A percentile compares a stretch with the other conserved stretches of the same genome.
phyloP scores from a whole-genome alignment of 169 alveolate genomes.

The Pseudocohnilembus persalinus region DNA sequence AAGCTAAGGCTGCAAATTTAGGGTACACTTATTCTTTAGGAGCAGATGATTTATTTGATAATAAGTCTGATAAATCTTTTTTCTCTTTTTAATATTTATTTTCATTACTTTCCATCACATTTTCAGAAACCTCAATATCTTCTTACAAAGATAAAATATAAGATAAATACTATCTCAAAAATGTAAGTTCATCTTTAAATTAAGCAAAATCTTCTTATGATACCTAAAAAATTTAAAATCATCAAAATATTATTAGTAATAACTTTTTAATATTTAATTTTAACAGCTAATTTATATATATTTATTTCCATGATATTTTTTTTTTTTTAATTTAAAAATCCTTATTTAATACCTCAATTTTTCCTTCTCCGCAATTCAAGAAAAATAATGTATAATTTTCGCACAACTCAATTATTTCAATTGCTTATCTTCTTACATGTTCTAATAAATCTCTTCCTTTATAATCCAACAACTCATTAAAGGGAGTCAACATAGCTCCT shows the following conservation, averaged over 20 bases:
- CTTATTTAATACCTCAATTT: slow-evolving; percentile 62
- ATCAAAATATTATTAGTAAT: no score
- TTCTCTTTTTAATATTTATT: slow-evolving; percentile 76
- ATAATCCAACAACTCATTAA: slow-evolving; percentile 77
- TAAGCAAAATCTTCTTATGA: slow-evolving; percentile 50
- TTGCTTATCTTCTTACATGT: slow-evolving; percentile 72
- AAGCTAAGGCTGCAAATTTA: slow-evolving; percentile 78
- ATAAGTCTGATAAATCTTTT: slow-evolving; percentile 73
- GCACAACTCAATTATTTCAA: slow-evolving; percentile 71
- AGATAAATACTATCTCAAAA: slow-evolving; percentile 81
- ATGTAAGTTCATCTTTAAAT: slow-evolving; percentile 79
- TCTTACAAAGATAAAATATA: slow-evolving; percentile 78
- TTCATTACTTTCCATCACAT: slow-evolving; percentile 61
- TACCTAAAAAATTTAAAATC: background rate
- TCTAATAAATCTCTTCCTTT: slow-evolving; percentile 72
- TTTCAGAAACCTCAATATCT: slow-evolving; percentile 79
- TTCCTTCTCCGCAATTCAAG: slow-evolving; percentile 49
- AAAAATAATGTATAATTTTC: slow-evolving; percentile 80
- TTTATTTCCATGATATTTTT: no score
- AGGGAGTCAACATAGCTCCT: slow-evolving; percentile 78
- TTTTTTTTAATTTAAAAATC: no score
- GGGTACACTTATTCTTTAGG: slow-evolving; percentile 91
- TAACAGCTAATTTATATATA: no score
- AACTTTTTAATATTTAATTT: background rate
- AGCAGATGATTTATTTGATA: slow-evolving; percentile 80